Base-by-base conservation (phyloP, 2,329 filamentous ascomycete genomes). In the Aquanectria penicillioides region DNA sequence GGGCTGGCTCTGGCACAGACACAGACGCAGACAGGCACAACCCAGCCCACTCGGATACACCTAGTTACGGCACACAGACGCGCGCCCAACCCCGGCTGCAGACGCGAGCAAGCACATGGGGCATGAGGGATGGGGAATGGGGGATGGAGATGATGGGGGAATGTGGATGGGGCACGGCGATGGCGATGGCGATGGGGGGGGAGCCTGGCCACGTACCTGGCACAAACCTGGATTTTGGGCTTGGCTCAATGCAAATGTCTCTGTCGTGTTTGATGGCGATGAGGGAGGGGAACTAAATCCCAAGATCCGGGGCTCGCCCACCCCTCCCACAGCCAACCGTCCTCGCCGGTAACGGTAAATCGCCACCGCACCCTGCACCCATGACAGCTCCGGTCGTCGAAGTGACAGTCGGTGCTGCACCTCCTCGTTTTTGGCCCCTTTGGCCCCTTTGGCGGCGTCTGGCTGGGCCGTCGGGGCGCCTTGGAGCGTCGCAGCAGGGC, bases 361-460 rank as follows among this genome's bases (percentile, higher is more conserved):
- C 15, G 38, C 49, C 49, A 53, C 49, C 38, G 15, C 25, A 17
- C 28, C 10, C 25, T 33, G 18, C 23, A 34, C 20, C 34, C 37
- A 44, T 43, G 28, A 44, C 49, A 44, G 28, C 29, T 13, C 36
- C 49, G 31, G 38, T 43, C 20, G 38, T 29, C 31, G 36, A 29
- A 37, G 49, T 44, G 49, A 53, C 38, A 43, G 26, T 23, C 15
- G 38, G n/a, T 7, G 38, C 38, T 52, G 48, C 48, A 52, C 36
- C 28, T 43, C 38, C 36, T 52, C 48, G 43, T 34, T 53, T 44
- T 44, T 18, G 29, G 23, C 37, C 31, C 23, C 12, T 43, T 28
- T 18, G 28, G 40, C 23, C 10, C 25, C 23, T 29, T 28, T 33
- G 31, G 48, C 29, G n/a, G 48, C 18, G 15, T 50, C 20, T 29